These are phyloP conservation scores for Lipomyces sp. DNA, from an alignment of 805 yeast genomes.

Conservation along the genomic window DNA sequence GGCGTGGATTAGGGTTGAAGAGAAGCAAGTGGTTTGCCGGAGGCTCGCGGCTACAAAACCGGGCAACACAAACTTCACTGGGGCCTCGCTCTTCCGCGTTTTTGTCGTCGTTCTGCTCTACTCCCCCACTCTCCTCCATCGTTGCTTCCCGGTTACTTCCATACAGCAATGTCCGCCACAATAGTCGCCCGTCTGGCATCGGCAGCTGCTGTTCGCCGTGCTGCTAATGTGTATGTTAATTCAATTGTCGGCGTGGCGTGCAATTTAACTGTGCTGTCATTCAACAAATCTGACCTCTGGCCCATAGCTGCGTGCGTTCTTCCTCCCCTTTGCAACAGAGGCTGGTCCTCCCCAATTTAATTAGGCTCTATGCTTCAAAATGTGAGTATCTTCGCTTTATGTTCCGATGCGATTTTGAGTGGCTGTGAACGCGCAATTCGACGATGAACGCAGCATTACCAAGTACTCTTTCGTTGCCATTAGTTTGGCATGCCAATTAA, in stretches of 20 bases:
- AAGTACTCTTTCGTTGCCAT: background rate
- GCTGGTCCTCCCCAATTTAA: constrained; percentile 40
- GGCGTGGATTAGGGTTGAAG: background rate
- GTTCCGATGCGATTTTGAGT: background rate
- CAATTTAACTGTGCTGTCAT: background rate
- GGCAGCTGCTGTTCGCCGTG: constrained; percentile 31
- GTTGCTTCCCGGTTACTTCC: background rate
- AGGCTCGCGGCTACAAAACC: too few species aligned
- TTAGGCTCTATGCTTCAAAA: constrained; percentile 49
- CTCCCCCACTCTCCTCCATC: constrained; percentile 3
- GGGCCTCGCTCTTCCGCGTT: constrained; percentile 6
- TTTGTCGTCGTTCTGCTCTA: constrained; percentile 7
- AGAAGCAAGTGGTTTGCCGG: too few species aligned
- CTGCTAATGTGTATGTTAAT: constrained; percentile 22
- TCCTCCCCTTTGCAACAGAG: constrained; percentile 27
- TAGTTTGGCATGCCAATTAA: background rate
- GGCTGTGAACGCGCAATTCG: background rate
- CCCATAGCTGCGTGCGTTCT: constrained; percentile 19
- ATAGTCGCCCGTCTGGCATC: constrained; percentile 35
- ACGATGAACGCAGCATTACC: background rate
- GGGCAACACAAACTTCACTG: background rate
- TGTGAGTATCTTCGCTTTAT: constrained; percentile 34
- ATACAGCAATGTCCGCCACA: constrained; percentile 27
- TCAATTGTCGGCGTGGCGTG: background rate
- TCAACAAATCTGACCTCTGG: background rate